Conservation (phyloP, 208 protist species). For the Acanthamoeba divionensis region DNA sequence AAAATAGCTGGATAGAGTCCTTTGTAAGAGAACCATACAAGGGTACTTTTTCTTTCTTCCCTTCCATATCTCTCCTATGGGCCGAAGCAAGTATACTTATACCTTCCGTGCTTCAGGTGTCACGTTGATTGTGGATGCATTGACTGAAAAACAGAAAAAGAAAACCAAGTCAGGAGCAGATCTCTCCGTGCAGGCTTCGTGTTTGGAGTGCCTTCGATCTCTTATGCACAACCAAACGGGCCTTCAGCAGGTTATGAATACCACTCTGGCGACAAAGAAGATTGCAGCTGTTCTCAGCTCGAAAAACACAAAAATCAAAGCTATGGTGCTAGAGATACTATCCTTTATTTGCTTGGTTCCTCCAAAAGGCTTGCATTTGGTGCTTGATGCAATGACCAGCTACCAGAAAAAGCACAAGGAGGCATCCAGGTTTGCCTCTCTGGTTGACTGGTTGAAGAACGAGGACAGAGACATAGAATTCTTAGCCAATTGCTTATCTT, state of each 20-base stretch:
- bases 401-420: conserved; percentile 4
- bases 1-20: neutral
- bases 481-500: neutral
- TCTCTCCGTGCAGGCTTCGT: neutral
- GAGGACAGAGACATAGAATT: neutral
- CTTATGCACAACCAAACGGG: neutral
- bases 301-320: neutral
- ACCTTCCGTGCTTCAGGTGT: neutral
- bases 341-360: conserved; percentile 20
- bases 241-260: conserved; percentile 5
- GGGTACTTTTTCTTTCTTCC: neutral
- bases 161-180: neutral
- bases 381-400: conserved; percentile 35
- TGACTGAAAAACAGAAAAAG: conserved; percentile 17
- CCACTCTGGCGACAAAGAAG: neutral
- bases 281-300: neutral
- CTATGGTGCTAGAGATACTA: neutral
- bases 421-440: neutral
- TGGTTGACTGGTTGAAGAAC: neutral
- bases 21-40: neutral
- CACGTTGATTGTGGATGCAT: neutral
- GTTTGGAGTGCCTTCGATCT: neutral
- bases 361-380: neutral
- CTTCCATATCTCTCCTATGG: neutral
- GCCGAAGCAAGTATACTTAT: neutral